Base-by-base conservation (phyloP, 495 filamentous ascomycete genomes). In the Rostrohypoxylon terebratum region DNA sequence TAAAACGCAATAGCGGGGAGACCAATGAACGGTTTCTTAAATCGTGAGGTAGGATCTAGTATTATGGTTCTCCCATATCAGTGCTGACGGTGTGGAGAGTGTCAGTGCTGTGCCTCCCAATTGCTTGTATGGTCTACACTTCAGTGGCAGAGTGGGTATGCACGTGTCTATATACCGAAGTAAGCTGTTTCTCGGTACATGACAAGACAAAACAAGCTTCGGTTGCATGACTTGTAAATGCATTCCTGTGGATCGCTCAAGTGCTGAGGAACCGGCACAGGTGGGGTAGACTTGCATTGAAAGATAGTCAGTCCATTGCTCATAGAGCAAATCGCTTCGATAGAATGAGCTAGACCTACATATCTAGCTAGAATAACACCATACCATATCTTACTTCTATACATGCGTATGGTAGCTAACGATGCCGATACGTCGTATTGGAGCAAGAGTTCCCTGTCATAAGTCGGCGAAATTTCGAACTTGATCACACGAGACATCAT, bases 121-220 rank as follows among this genome's bases (percentile, higher is more conserved):
- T 5, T 33, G 23, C 50, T 6, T 54, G 50, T 25, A 54, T 54
- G 33, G 50, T n/a, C 50, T 33, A 31, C 28, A 28, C 28, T 28
- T 28, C n/a, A n/a, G n/a, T n/a, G n/a, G n/a, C n/a, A n/a, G 28
- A 5, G 28, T 28, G 28, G 28, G 28, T 25, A 50, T 14, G 50
- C 50, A 54, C 50, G 50, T 54, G 50, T 10, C 28, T 54, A 14
- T 21, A 8, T 28, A 53, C 50, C 21, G 31, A 54, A 7, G 50
- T 54, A 54, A 33, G 25, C 16, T 31, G 33, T 33, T 28, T 33
- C 11, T 33, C 13, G 25, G 20, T 23, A 50, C 23, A 4, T 31
- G 11, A 33, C 25, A 25, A 54, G 50, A 16, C 3, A 28, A 28
- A 11, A 54, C 14, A 33, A 54, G 25, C 25, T 54, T 31, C 16